Evolutionary conservation across 331 rosid species (phyloP).

Genomic region (Pyrus hybrid): DNA sequence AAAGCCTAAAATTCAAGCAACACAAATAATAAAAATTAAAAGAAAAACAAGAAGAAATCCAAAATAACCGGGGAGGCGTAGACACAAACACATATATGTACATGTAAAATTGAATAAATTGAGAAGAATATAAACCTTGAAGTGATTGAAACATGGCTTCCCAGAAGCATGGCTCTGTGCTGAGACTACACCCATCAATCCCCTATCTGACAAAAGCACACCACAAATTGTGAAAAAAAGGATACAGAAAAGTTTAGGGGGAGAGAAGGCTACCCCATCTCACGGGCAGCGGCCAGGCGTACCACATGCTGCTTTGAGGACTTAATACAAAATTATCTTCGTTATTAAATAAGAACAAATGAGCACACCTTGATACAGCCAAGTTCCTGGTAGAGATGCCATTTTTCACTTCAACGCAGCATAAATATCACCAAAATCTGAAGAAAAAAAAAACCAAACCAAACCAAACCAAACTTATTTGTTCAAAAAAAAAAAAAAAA

Average conservation of each 20-base stretch:
- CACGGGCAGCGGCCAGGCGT: too few species aligned
- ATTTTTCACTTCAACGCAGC: slow-evolving; percentile 11
- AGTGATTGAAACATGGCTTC: slow-evolving; percentile 45
- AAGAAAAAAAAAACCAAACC: neutral
- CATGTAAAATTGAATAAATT: neutral
- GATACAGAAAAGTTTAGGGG: too few species aligned
- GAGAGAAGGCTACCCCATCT: too few species aligned
- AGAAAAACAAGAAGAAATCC: neutral
- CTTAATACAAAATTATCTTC: neutral
- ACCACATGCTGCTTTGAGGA: neutral
- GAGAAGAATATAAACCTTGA: slow-evolving; percentile 32
- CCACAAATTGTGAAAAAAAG: neutral
- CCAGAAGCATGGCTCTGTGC: slow-evolving; percentile 28
- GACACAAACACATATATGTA: neutral
- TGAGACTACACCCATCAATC: slow-evolving; percentile 24
- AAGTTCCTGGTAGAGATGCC: slow-evolving; percentile 19
- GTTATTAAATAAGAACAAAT: neutral
- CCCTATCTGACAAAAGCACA: slow-evolving; percentile 23
- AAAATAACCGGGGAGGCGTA: neutral
- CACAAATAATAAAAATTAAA: neutral
- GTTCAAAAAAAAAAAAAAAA: neutral
- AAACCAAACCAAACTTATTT: neutral
- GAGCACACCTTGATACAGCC: slow-evolving; percentile 21
- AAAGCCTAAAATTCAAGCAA: neutral
- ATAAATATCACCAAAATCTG: slow-evolving; percentile 1